Base-by-base conservation (phyloP, 73 alveolate genomes). In the Paramecium bursaria region DNA sequence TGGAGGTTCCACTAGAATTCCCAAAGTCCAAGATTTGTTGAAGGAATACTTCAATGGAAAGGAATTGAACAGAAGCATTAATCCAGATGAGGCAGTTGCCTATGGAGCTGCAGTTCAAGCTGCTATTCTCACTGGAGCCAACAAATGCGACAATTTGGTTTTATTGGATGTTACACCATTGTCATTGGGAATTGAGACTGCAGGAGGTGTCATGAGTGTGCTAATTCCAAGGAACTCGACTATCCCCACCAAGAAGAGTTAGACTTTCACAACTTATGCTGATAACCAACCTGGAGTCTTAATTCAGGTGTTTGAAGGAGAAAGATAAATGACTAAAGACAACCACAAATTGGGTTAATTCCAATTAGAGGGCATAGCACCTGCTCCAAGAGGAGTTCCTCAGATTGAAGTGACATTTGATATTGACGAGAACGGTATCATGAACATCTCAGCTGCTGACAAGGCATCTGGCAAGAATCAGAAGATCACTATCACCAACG, bases 71-170 rank as follows among this genome's bases (percentile, higher is more conserved):
- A 77, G 88, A 80, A 75, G 95, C 47, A 97, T 97, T 85, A 95
- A 97, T 91, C 99, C 99, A 3, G 98, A 96, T 86, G 98, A 95
- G 80, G 99, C 99, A 3, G 99, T 97, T 67, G 99, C 99, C 35
- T 96, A 94, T 87, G 97, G 94, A 74, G 96, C 96, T 4, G 93
- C 96, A 29, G 96, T 91, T 48, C 86, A 86, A 86, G 96, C 94
- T 14, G 96, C 95, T 3, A 86, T 91, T 15, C 75, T 90, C 30
- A 80, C 92, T 11, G 96, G 93, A 19, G 86, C 50, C 50, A 73
- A 82, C 49, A 74, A 90, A 57, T n/a, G 46, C 76, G 92, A 90
- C 82, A 95, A 90, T 52, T 50, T 93, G 23, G 77, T 91, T 47
- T 86, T 88, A 23, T 76, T 92, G 35, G 96, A 92, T 86, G 96